Percentiles rank a stretch among this genome's conserved stretches.
Evolutionary conservation across 305 asterid genomes (phyloP).

Genomic region (Fraxinus albicans): DNA sequence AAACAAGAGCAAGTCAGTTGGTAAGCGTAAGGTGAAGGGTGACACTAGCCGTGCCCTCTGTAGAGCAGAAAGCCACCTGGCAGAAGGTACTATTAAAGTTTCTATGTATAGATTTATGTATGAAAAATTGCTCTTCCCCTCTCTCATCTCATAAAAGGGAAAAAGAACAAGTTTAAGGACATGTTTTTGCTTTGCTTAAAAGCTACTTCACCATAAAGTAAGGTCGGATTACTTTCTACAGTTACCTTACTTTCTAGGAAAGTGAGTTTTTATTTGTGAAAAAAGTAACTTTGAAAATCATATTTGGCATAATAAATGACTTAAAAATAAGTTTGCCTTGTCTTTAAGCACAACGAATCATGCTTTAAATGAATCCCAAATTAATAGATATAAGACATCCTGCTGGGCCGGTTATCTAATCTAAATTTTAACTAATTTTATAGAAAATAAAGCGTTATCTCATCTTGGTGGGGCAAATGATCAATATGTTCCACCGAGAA

Average conservation of each 20-base stretch:
- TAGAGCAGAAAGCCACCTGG: constrained; percentile 38
- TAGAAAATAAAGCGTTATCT: constrained; percentile 39
- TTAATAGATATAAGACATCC: constrained; percentile 6
- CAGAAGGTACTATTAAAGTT: constrained; percentile 44
- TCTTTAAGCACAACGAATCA: neutral
- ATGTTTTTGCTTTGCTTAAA: neutral
- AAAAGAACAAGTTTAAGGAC: neutral
- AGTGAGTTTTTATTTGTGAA: neutral
- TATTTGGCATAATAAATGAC: constrained; percentile 3
- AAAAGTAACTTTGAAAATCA: neutral
- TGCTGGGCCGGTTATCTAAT: constrained; percentile 14
- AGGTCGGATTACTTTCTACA: neutral
- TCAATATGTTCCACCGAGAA: constrained; percentile 41
- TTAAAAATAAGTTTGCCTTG: neutral
- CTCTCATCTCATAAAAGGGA: neutral
- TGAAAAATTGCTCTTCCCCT: constrained; percentile 14
- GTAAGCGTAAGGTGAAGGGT: constrained; percentile 40
- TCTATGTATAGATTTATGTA: neutral
- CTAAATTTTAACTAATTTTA: constrained; percentile 22
- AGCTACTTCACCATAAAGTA: neutral
- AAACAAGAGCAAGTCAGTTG: constrained; percentile 34
- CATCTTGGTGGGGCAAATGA: constrained; percentile 33
- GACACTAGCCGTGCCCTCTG: constrained; percentile 25
- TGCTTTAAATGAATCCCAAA: neutral
- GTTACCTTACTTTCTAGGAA: neutral